phyloP scores from a whole-genome alignment of 1,284 basidiomycete genomes.

The Bjerkandera adusta region DNA sequence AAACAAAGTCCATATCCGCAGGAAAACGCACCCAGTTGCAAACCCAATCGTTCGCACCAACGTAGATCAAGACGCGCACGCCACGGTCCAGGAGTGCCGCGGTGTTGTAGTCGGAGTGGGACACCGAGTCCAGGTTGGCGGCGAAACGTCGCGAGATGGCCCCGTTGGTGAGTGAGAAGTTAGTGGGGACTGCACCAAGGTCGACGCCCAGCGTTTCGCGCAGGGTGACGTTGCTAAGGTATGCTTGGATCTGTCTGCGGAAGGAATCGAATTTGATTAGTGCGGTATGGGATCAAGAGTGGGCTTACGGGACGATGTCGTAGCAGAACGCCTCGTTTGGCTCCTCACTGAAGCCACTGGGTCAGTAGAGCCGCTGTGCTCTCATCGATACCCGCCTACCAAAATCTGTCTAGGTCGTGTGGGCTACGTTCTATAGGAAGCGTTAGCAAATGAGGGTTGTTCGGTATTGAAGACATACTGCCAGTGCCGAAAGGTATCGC shows the following conservation, averaged over 20 bases:
- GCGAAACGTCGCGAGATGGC: slow-evolving; percentile 43
- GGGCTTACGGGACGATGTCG: slow-evolving; percentile 19
- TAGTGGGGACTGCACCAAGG: slow-evolving; percentile 33
- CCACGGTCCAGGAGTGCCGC: slow-evolving; percentile 72
- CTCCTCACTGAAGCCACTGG: slow-evolving; percentile 17
- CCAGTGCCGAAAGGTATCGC: slow-evolving; percentile 3
- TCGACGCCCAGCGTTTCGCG: slow-evolving; percentile 61
- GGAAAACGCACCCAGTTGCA: slow-evolving; percentile 60
- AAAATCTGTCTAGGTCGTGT: slow-evolving; percentile 25
- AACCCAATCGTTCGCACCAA: slow-evolving; percentile 70
- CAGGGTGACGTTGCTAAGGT: slow-evolving; percentile 53
- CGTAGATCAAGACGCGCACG: slow-evolving; percentile 72
- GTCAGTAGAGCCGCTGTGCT: too few relatives aligned
- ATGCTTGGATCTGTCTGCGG: slow-evolving; percentile 45
- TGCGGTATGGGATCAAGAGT: background rate
- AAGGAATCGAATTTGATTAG: slow-evolving; percentile 6
- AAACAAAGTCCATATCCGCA: background rate
- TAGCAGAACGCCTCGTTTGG: slow-evolving; percentile 24
- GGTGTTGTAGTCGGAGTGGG: slow-evolving; percentile 54
- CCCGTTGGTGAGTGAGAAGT: slow-evolving; percentile 48
- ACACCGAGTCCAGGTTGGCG: slow-evolving; percentile 22
- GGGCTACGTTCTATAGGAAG: slow-evolving; percentile 18
- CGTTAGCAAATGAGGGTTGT: background rate
- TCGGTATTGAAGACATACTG: background rate
- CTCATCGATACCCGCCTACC: slow-evolving; percentile 16